phyloP scores from a whole-genome alignment of 192 early-diverging fungal genomes.

The Cladochytrium replicatum region DNA sequence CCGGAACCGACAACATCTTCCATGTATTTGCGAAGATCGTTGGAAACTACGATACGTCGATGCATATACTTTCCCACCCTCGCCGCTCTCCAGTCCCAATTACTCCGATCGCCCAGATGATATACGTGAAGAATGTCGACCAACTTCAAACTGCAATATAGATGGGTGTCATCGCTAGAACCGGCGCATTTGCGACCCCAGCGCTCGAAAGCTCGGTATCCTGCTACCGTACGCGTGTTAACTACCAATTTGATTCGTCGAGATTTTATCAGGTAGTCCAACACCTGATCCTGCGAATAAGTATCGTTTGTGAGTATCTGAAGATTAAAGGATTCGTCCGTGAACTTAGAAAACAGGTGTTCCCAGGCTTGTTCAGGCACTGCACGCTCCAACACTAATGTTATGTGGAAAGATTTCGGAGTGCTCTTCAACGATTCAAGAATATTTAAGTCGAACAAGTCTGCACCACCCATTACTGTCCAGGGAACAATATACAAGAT shows the following conservation, averaged over 20 bases:
- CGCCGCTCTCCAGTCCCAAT: conserved; percentile 21
- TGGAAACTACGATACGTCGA: conserved; percentile 12
- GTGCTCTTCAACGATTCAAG: neutral
- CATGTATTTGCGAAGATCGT: conserved; percentile 8
- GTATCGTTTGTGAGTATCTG: conserved; percentile 24
- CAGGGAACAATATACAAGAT: conserved; percentile 28
- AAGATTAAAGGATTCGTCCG: conserved; percentile 19
- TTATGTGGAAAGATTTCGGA: neutral
- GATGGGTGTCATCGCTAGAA: neutral
- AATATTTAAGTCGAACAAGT: conserved; percentile 21
- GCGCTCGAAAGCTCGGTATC: conserved; percentile 8
- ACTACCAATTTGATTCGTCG: neutral
- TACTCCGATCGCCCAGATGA: conserved; percentile 14
- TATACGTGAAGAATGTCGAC: conserved; percentile 22
- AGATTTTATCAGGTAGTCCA: conserved; percentile 20
- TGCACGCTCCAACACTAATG: conserved; percentile 9
- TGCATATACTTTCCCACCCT: conserved; percentile 4
- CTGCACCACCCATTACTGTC: conserved; percentile 30
- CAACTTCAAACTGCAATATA: neutral
- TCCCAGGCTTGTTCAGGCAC: conserved; percentile 17
- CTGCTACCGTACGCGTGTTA: conserved; percentile 15
- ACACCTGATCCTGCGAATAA: neutral
- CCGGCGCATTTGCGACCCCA: neutral
- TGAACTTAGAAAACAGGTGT: conserved; percentile 3
- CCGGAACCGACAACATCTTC: conserved; percentile 10